Conservation (phyloP, 179 eudicot species). For the Sideroxylon spinosum region DNA sequence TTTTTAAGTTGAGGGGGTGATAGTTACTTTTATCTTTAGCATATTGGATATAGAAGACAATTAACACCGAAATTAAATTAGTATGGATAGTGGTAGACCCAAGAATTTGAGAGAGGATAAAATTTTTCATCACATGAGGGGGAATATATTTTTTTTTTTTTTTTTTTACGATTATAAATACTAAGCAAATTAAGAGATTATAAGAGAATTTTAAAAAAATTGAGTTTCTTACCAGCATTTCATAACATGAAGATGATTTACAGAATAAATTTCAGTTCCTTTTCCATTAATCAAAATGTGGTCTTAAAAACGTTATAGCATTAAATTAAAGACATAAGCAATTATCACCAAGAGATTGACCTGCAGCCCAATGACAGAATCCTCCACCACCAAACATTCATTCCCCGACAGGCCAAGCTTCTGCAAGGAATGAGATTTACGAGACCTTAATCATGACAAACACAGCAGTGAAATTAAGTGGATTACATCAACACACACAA, state of each 20-base stretch:
- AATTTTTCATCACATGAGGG: too few relatives aligned
- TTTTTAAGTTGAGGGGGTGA: too few relatives aligned
- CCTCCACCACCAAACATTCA: constrained; percentile 89
- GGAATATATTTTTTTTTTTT: too few relatives aligned
- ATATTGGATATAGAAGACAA: too few relatives aligned
- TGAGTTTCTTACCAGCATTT: not conserved
- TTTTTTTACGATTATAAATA: too few relatives aligned
- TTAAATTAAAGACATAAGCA: not conserved
- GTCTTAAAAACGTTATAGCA: too few relatives aligned
- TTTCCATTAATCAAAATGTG: not conserved
- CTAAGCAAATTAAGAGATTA: too few relatives aligned
- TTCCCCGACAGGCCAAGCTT: constrained; percentile 58
- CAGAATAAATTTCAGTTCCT: not conserved
- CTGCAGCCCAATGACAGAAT: constrained; percentile 95
- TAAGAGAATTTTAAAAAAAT: too few relatives aligned
- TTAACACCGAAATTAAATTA: too few relatives aligned
- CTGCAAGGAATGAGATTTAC: constrained; percentile 35
- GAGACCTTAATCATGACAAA: constrained; percentile 7
- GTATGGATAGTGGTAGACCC: too few relatives aligned
- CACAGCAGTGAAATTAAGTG: not conserved
- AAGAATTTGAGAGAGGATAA: too few relatives aligned
- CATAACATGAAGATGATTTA: not conserved
- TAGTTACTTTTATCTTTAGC: too few relatives aligned
- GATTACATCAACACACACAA: not conserved
- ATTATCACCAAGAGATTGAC: constrained; percentile 25